Percentiles rank a stretch among this genome's conserved stretches.
Evolutionary conservation across 345 rosid species (phyloP).

Genomic region (Pugionium dolabratum): DNA sequence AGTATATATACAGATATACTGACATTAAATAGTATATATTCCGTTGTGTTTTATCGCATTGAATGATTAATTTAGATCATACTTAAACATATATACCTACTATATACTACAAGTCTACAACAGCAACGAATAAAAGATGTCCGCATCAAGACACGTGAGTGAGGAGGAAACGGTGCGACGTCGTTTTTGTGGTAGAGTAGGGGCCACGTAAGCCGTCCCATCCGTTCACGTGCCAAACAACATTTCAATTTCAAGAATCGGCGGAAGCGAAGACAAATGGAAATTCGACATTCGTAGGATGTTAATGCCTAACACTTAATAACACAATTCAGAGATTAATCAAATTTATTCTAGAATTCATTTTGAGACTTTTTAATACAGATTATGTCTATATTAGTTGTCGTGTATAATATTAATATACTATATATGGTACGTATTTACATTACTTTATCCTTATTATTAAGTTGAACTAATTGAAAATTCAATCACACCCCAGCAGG

Average conservation of each 20-base stretch:
- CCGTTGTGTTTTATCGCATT: background rate
- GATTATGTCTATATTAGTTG: no score
- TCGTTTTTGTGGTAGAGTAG: constrained; percentile 13
- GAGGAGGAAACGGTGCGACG: constrained; percentile 14
- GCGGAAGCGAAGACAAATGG: constrained; percentile 25
- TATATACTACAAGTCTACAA: no score
- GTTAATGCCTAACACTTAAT: no score
- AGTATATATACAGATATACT: background rate
- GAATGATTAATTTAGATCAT: constrained; percentile 11
- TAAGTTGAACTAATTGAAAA: constrained; percentile 4
- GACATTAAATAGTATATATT: background rate
- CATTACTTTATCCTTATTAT: no score
- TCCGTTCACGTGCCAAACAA: constrained; percentile 20
- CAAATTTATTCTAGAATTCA: no score
- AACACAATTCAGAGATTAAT: no score
- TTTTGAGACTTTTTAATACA: no score
- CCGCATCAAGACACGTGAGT: constrained; percentile 21
- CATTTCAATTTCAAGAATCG: constrained; percentile 14
- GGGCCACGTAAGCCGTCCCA: constrained; percentile 25
- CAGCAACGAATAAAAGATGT: constrained; percentile 1
- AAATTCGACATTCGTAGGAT: background rate
- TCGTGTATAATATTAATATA: no score
- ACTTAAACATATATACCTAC: background rate
- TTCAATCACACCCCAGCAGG: constrained; percentile 19
- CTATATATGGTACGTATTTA: no score